These are phyloP conservation scores for Ceratobasidium sp. DNA, from an alignment of 1,284 basidiomycete genomes.

Conservation along the genomic window DNA sequence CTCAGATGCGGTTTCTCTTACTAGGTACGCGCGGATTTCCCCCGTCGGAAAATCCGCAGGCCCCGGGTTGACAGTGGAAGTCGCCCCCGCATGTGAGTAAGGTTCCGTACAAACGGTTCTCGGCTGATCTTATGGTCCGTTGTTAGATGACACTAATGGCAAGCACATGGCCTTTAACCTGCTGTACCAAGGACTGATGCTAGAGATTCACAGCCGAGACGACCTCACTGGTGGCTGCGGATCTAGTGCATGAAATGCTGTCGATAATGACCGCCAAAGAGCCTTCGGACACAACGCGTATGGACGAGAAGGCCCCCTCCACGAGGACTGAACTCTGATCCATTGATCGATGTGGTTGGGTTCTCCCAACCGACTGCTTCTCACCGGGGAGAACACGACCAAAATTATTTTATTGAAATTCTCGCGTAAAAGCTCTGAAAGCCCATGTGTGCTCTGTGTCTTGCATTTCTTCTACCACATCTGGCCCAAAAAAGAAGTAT, in stretches of 20 bases:
- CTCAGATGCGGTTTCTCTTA: no score
- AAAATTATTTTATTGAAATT: background rate
- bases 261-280: constrained; percentile 62
- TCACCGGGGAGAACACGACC: background rate
- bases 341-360: constrained; percentile 5
- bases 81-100: constrained; percentile 70
- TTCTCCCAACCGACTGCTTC: background rate
- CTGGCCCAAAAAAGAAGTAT: background rate
- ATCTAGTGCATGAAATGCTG: constrained; percentile 75
- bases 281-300: constrained; percentile 1
- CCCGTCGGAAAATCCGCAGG: no score
- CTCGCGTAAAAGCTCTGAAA: background rate
- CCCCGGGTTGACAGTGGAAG: no score
- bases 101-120: background rate
- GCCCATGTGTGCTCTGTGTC: background rate
- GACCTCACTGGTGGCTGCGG: constrained; percentile 76
- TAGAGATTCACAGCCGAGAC: constrained; percentile 65
- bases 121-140: background rate
- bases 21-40: no score
- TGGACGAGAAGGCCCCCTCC: constrained; percentile 6
- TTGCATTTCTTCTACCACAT: no score
- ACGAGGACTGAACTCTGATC: constrained; percentile 27
- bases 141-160: constrained; percentile 64
- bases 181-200: background rate
- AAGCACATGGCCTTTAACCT: background rate